Evolutionary conservation across 164 flowering plant species (phyloP).

Genomic region (Macadamia tetraphylla): DNA sequence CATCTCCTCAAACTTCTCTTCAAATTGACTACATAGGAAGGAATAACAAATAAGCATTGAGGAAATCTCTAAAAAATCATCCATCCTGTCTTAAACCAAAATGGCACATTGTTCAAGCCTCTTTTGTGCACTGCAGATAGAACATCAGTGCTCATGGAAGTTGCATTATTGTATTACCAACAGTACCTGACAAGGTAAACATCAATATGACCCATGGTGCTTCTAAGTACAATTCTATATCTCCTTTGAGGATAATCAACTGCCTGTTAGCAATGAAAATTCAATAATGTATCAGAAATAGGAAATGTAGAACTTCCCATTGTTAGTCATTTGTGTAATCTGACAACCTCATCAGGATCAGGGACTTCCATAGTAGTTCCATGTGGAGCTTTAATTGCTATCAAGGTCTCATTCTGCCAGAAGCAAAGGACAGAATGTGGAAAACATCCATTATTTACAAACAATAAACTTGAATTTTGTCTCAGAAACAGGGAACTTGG

Average conservation of each 20-base stretch:
- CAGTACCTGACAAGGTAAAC: constrained; percentile 83
- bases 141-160: no score
- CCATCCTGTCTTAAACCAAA: background rate
- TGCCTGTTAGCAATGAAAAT: constrained; percentile 30
- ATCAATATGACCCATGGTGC: constrained; percentile 84
- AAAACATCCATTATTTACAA: background rate
- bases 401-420: constrained; percentile 77
- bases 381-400: constrained; percentile 97
- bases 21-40: constrained; percentile 51
- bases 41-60: background rate
- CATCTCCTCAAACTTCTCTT: constrained; percentile 73
- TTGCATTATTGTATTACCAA: background rate
- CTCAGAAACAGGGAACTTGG: constrained; percentile 30
- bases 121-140: background rate
- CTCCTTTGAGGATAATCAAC: constrained; percentile 74
- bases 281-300: background rate
- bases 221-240: constrained; percentile 74
- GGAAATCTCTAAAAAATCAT: background rate
- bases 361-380: constrained; percentile 97
- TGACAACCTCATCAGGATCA: constrained; percentile 89
- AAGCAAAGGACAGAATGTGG: constrained; percentile 10
- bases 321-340: constrained; percentile 23
- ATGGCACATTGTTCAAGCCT: background rate
- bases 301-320: background rate
- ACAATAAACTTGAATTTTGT: background rate